Evolutionary conservation across 768 basidiomycete species (phyloP), one percentile per base, ranked within the genome.

Genomic region (Mycena capillaripes): DNA sequence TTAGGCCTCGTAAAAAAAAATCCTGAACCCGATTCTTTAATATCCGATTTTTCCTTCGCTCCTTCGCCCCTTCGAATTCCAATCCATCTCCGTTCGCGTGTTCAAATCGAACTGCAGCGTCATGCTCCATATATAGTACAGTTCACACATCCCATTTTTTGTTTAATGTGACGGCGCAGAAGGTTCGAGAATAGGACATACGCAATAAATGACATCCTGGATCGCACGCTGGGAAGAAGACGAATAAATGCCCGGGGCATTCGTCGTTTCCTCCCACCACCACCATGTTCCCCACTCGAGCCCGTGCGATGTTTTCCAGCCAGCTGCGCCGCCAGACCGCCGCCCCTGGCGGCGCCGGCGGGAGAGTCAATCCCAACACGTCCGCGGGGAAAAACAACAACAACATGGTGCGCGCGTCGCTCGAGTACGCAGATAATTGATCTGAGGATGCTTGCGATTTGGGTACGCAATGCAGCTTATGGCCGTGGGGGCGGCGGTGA

Each of bases 241-340:
- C n/a, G n/a, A n/a, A n/a, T n/a, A 19, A 56, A 36, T 32, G 5
- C 42, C 55, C 42, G 30, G 25, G 4, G 32, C 69, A 44, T 55
- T 17, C 4, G 7, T 32, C 21, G 1, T 38, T 53, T 25, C n/a
- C n/a, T 57, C 27, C 44, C 69, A 61, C 59, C 56, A 38, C 21
- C n/a, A 7, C 53, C 4, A 70, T 70, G 69, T 50, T 70, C 69
- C 61, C 69, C 34, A 70, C 69, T 29, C 69, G 69, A 34, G 53
- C n/a, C 11, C 69, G 69, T 36, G 69, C 61, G 36, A 3, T 70
- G n/a, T 38, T 57, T 30, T 44, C 61, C 46, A 64, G 60, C 21
- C 32, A 36, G 29, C 36, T 70, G 21, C 69, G 69, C 34, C 69
- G 69, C 55, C 61, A 70, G 69, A 70, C 62, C n/a, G 36, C 69